A percentile compares a stretch with the other conserved stretches of the same genome.
Conservation (phyloP, 2,329 filamentous ascomycete species). For the Xylaria arbuscula region DNA sequence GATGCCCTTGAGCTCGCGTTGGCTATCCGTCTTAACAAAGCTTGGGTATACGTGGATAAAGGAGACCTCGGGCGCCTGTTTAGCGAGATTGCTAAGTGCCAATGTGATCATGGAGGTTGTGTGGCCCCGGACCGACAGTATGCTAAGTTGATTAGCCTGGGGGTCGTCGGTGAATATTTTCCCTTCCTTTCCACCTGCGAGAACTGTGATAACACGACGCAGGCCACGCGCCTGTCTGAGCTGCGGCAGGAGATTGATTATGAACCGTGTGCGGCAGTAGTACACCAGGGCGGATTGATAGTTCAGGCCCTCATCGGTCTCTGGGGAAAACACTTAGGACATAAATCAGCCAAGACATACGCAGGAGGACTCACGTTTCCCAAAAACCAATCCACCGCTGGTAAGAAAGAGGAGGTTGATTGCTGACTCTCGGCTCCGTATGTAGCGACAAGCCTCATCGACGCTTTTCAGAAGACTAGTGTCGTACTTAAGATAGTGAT, state of each 20-base stretch:
- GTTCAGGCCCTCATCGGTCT: constrained; percentile 68
- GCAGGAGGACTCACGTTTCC: constrained; percentile 6
- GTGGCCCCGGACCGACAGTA: constrained; percentile 57
- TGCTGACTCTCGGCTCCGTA: constrained; percentile 56
- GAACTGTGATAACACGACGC: constrained; percentile 66
- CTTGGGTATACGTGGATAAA: constrained; percentile 57
- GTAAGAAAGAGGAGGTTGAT: constrained; percentile 62
- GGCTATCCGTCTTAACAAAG: constrained; percentile 51
- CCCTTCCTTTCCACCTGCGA: constrained; percentile 64
- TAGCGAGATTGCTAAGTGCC: constrained; percentile 26
- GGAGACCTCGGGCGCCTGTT: constrained; percentile 55
- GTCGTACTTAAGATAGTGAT: constrained; percentile 62
- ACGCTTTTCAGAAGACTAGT: constrained; percentile 62
- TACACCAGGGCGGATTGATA: constrained; percentile 62
- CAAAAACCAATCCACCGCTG: constrained; percentile 49
- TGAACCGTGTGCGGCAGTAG: constrained; percentile 69
- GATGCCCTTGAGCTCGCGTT: constrained; percentile 43
- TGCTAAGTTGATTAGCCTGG: constrained; percentile 54
- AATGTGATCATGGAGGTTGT: constrained; percentile 52
- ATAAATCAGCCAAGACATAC: background rate
- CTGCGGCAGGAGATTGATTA: constrained; percentile 66
- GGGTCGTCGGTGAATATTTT: constrained; percentile 59
- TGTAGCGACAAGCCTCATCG: constrained; percentile 59
- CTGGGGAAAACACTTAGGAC: constrained; percentile 48
- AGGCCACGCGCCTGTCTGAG: constrained; percentile 59